Percentiles rank a stretch among this genome's conserved stretches.
Conservation (phyloP, 1,139 yeast species). For the Saccharomyces pastorianus region DNA sequence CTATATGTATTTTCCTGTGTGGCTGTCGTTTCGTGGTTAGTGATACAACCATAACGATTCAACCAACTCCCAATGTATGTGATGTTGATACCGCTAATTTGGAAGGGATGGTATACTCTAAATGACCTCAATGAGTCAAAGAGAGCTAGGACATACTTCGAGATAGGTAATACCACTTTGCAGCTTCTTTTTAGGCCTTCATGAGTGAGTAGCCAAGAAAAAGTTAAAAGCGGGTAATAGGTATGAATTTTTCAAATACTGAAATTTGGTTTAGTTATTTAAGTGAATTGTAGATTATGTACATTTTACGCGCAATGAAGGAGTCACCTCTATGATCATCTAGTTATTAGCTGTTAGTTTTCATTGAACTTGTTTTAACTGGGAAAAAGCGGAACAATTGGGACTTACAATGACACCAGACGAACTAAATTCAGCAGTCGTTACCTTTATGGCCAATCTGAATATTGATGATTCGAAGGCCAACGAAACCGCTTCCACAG, state of each 20-base stretch:
- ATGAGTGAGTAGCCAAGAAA: background rate
- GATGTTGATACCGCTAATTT: background rate
- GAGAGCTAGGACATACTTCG: background rate
- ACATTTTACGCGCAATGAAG: background rate
- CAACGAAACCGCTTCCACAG: conserved; percentile 27
- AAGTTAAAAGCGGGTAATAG: background rate
- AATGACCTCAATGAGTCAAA: background rate
- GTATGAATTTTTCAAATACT: background rate
- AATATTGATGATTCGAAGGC: conserved; percentile 35
- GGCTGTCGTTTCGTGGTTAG: background rate
- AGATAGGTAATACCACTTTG: background rate
- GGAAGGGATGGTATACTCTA: background rate
- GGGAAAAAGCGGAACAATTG: background rate
- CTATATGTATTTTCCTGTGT: background rate
- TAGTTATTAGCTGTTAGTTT: background rate
- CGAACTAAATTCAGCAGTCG: conserved; percentile 21
- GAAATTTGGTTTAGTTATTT: background rate
- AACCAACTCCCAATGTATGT: background rate
- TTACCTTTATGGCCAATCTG: conserved; percentile 38
- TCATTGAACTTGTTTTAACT: background rate
- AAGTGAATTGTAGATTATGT: background rate
- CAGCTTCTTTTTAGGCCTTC: background rate
- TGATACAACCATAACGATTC: background rate
- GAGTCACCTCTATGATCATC: background rate
- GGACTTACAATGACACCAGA: background rate